These are phyloP conservation scores for Pleurotus salmoneostramineus DNA, from an alignment of 768 basidiomycete species.

Conservation along the genomic window DNA sequence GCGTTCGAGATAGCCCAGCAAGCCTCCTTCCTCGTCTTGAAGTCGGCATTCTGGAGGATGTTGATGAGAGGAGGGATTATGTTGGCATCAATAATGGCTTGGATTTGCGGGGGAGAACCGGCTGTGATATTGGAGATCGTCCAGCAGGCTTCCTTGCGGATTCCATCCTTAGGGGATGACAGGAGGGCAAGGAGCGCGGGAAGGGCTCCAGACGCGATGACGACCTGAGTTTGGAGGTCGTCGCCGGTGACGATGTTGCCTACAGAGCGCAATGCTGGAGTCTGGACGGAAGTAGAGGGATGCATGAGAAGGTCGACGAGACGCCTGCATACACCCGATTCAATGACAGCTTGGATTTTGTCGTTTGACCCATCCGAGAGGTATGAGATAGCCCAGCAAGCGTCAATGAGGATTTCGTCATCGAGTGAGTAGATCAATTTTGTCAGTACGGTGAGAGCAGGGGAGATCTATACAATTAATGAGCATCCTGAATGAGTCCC, in stretches of 20 bases:
- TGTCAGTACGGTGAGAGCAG: conserved; percentile 92
- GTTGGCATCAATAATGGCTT: conserved; percentile 95
- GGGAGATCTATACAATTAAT: conserved; percentile 73
- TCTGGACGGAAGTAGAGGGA: conserved; percentile 92
- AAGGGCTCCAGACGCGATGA: conserved; percentile 96
- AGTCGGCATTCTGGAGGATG: conserved; percentile 95
- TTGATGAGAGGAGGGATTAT: conserved; percentile 98
- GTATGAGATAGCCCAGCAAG: conserved; percentile 99
- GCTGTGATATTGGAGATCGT: conserved; percentile 99
- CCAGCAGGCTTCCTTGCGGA: conserved; percentile 99
- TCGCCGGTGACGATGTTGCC: conserved; percentile 99
- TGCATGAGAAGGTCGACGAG: conserved; percentile 97
- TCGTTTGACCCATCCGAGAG: conserved; percentile 98
- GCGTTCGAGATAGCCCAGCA: conserved; percentile 99
- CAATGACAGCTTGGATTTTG: conserved; percentile 99
- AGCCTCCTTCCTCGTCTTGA: conserved; percentile 99
- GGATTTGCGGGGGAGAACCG: conserved; percentile 95
- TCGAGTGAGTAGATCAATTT: conserved; percentile 99
- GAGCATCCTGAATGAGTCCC: conserved; percentile 5
- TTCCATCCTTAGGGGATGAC: conserved; percentile 97
- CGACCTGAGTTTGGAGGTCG: conserved; percentile 98
- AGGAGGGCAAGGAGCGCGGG: conserved; percentile 90
- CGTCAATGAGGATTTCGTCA: conserved; percentile 98
- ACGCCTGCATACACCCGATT: conserved; percentile 95
- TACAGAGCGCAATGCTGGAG: conserved; percentile 95